Conservation (phyloP, 1,139 yeast species). For the Candida tetrigidarum region DNA sequence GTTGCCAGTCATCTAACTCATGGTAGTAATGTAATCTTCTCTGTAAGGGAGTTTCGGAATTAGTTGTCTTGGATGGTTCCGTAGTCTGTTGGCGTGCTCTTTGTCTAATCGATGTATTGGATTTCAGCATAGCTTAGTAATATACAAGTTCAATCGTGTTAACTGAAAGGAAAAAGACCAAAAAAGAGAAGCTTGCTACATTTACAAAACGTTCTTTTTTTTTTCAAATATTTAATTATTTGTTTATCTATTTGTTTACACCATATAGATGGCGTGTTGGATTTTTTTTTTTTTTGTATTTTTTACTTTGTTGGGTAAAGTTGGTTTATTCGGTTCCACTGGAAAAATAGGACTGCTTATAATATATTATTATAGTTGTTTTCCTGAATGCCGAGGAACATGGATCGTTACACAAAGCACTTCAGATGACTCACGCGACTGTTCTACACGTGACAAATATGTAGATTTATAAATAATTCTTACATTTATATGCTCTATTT, state of each 20-base stretch:
- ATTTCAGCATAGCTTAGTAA: slow-evolving; percentile 5
- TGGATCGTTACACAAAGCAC: too few species aligned
- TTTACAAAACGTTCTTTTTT: too few species aligned
- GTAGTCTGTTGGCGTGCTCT: slow-evolving; percentile 1
- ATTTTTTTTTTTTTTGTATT: not conserved
- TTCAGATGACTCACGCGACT: slow-evolving; percentile 1
- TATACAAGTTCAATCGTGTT: too few species aligned
- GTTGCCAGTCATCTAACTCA: slow-evolving; percentile 79
- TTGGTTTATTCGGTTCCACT: slow-evolving; percentile 1
- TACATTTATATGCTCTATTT: slow-evolving; percentile 8
- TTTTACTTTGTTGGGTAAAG: slow-evolving; percentile 4
- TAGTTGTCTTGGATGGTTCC: not conserved
- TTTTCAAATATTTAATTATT: not conserved
- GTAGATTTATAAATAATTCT: not conserved
- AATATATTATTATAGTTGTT: too few species aligned
- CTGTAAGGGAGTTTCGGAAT: slow-evolving; percentile 6
- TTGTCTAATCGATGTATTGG: slow-evolving; percentile 6
- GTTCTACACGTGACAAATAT: not conserved
- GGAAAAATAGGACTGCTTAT: not conserved
- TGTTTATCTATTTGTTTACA: too few species aligned
- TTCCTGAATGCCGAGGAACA: too few species aligned
- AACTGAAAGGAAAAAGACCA: too few species aligned
- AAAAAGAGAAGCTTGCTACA: too few species aligned
- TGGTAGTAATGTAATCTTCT: slow-evolving; percentile 31
- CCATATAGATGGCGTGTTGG: too few species aligned